Percentiles rank a stretch among this genome's conserved stretches.
Conservation (phyloP, 352 stramenopile genomes). For the Pythium phragmiticola region DNA sequence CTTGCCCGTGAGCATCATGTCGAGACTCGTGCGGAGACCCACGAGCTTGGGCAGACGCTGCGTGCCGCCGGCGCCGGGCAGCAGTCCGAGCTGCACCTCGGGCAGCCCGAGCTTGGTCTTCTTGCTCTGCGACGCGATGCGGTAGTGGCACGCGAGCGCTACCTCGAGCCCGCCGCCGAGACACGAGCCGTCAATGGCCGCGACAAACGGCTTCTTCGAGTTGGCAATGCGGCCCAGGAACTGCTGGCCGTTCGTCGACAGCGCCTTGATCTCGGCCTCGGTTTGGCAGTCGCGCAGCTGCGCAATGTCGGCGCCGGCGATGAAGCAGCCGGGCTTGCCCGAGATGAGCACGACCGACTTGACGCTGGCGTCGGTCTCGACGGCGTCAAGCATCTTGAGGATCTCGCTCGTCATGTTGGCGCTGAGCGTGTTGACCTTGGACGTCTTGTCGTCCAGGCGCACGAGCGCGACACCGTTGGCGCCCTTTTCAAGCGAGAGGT, state of each 20-base stretch:
- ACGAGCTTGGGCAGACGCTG: constrained; percentile 95
- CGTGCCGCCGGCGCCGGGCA: constrained; percentile 97
- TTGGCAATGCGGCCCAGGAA: constrained; percentile 91
- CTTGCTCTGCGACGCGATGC: constrained; percentile 92
- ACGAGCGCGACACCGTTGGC: constrained; percentile 89
- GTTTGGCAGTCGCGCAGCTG: constrained; percentile 89
- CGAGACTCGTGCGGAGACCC: constrained; percentile 90
- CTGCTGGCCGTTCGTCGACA: constrained; percentile 93
- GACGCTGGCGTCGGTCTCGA: constrained; percentile 89
- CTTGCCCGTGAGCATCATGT: constrained; percentile 98
- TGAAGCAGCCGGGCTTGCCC: constrained; percentile 97
- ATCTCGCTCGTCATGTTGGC: constrained; percentile 91
- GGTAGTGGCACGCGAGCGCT: constrained; percentile 97
- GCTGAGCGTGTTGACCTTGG: constrained; percentile 94
- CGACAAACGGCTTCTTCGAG: constrained; percentile 94
- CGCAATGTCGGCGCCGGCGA: constrained; percentile 97
- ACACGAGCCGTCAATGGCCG: constrained; percentile 95
- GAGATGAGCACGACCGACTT: constrained; percentile 98
- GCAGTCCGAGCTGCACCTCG: constrained; percentile 96
- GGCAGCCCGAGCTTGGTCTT: constrained; percentile 97
- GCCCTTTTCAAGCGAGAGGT: constrained; percentile 88
- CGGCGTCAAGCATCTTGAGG: constrained; percentile 81
- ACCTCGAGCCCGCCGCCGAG: constrained; percentile 97
- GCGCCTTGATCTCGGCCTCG: constrained; percentile 90
- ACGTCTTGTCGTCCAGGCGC: constrained; percentile 88